phyloP scores from a whole-genome alignment of 768 basidiomycete species.

The Tulasnella sp. region DNA sequence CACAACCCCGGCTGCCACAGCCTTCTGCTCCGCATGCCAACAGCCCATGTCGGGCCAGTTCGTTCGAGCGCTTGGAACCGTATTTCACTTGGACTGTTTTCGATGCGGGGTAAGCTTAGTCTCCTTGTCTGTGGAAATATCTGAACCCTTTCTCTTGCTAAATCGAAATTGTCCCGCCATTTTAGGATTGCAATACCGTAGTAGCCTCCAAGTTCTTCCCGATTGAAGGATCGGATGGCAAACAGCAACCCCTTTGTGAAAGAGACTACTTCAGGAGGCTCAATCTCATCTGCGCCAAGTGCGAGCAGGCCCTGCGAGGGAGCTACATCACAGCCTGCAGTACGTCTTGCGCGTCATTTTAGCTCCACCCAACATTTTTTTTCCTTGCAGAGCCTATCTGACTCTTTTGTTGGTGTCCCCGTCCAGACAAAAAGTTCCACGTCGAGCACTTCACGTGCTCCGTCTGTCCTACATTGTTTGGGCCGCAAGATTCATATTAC shows the following conservation, averaged over 20 bases:
- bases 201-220: slow-evolving; percentile 99
- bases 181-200: slow-evolving; percentile 89
- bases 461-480: slow-evolving; percentile 91
- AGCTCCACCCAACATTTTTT: not conserved
- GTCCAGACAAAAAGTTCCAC: slow-evolving; percentile 91
- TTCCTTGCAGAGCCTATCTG: not conserved
- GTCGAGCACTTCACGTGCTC: slow-evolving; percentile 99
- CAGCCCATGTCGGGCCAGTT: slow-evolving; percentile 80
- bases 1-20: not conserved
- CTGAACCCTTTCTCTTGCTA: slow-evolving; percentile 18
- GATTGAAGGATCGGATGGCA: slow-evolving; percentile 84
- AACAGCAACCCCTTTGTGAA: slow-evolving; percentile 94
- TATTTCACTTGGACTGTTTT: slow-evolving; percentile 98
- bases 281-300: slow-evolving; percentile 95
- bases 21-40: slow-evolving; percentile 26
- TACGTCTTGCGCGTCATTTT: slow-evolving; percentile 45
- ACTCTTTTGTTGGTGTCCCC: not conserved
- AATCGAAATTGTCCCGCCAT: slow-evolving; percentile 20
- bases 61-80: slow-evolving; percentile 88
- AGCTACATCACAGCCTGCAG: slow-evolving; percentile 99
- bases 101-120: slow-evolving; percentile 90
- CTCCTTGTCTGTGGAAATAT: not conserved
- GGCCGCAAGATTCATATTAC: slow-evolving; percentile 98
- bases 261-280: slow-evolving; percentile 95
- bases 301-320: slow-evolving; percentile 87